Percentiles rank a stretch among this genome's conserved stretches.
Conservation (phyloP, 352 stramenopile genomes). For the Globisporangium megalacanthum region DNA sequence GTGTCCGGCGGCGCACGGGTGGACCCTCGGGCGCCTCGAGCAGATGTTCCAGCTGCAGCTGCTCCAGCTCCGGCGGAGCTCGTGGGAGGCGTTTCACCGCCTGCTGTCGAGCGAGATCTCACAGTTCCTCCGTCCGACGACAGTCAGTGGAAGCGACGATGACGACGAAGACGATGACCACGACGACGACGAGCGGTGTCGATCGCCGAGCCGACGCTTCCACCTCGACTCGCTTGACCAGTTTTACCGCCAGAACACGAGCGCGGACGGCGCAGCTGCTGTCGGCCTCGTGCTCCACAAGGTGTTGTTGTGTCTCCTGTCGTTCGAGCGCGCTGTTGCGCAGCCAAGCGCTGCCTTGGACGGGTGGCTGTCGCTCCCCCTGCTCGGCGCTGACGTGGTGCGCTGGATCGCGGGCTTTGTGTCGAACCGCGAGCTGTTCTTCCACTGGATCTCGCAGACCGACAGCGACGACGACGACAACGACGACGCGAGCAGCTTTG, state of each 20-base stretch:
- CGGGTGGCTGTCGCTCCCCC: neutral
- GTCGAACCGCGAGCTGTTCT: conserved; percentile 51
- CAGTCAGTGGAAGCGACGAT: too few species aligned
- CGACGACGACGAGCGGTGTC: conserved; percentile 12
- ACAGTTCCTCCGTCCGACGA: conserved; percentile 32
- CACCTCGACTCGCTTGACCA: conserved; percentile 30
- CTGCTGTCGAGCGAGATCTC: conserved; percentile 32
- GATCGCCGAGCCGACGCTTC: conserved; percentile 18
- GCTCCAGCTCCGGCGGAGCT: conserved; percentile 14
- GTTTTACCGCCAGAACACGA: conserved; percentile 51
- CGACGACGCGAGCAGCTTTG: conserved; percentile 12
- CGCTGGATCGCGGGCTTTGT: conserved; percentile 39
- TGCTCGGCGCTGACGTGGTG: conserved; percentile 7
- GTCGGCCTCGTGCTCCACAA: conserved; percentile 43
- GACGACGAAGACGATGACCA: conserved; percentile 14
- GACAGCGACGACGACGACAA: conserved; percentile 11
- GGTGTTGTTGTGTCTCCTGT: conserved; percentile 36
- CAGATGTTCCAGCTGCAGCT: conserved; percentile 20
- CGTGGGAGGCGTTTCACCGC: conserved; percentile 37
- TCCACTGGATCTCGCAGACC: conserved; percentile 45
- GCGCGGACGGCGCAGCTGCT: conserved; percentile 31
- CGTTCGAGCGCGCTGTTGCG: conserved; percentile 26
- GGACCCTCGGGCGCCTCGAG: conserved; percentile 40
- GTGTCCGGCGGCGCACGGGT: conserved; percentile 30
- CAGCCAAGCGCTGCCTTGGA: neutral